These are phyloP conservation scores for Termitomyces sp. DNA, from an alignment of 768 basidiomycete genomes.

Conservation along the genomic window DNA sequence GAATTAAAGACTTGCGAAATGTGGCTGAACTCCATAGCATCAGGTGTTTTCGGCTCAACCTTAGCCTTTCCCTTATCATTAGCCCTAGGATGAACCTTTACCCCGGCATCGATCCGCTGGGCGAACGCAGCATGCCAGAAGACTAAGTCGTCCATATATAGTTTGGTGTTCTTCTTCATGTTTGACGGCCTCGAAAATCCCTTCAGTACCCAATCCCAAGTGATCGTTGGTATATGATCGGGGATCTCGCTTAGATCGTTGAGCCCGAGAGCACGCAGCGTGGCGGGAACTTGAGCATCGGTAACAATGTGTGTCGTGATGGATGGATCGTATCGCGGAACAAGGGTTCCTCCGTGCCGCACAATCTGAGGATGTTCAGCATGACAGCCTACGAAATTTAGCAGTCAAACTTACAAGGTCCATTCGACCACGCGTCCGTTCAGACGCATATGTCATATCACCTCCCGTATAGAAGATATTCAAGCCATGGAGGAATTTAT, in stretches of 20 bases:
- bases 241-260: slow-evolving; percentile 54
- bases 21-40: slow-evolving; percentile 30
- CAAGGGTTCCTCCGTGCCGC: slow-evolving; percentile 55
- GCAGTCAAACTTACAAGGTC: slow-evolving; percentile 46
- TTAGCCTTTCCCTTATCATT: slow-evolving; percentile 18
- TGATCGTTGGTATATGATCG: slow-evolving; percentile 56
- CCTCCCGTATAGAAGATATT: slow-evolving; percentile 55
- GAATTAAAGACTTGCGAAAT: slow-evolving; percentile 39
- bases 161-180: slow-evolving; percentile 23
- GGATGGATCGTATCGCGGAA: slow-evolving; percentile 50
- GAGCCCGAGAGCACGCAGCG: slow-evolving; percentile 41
- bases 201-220: slow-evolving; percentile 55
- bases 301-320: slow-evolving; percentile 67
- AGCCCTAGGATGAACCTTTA: slow-evolving; percentile 13
- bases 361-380: slow-evolving; percentile 42
- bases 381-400: slow-evolving; percentile 1
- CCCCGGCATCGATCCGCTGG: slow-evolving; percentile 43
- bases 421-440: slow-evolving; percentile 52
- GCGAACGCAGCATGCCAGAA: slow-evolving; percentile 44
- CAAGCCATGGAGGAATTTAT: slow-evolving; percentile 44
- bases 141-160: slow-evolving; percentile 26
- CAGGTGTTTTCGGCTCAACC: not conserved
- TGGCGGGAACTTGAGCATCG: slow-evolving; percentile 27
- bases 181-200: slow-evolving; percentile 24
- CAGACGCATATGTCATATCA: slow-evolving; percentile 49